phyloP scores from a whole-genome alignment of 371 early-diverging fungal genomes.

The Mucor lusitanicus region DNA sequence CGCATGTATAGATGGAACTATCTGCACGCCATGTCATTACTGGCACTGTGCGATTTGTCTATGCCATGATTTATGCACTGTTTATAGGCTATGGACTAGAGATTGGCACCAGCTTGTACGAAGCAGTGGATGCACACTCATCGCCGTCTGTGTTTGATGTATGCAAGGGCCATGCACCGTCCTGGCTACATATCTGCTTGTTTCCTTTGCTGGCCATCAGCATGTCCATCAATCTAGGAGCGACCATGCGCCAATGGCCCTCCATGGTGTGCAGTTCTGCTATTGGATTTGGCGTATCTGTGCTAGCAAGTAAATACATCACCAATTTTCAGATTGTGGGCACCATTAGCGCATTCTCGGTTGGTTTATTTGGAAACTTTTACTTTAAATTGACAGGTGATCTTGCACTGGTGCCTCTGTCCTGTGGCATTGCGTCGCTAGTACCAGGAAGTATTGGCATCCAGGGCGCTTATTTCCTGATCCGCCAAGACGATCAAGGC shows the following conservation, averaged over 20 bases:
- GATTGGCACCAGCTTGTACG: slow-evolving; percentile 58
- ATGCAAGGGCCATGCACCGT: slow-evolving; percentile 17
- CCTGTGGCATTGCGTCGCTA: slow-evolving; percentile 37
- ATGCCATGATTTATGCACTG: slow-evolving; percentile 73
- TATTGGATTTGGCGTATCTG: slow-evolving; percentile 21
- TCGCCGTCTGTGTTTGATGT: slow-evolving; percentile 28
- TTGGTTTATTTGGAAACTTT: slow-evolving; percentile 48
- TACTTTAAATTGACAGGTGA: slow-evolving; percentile 46
- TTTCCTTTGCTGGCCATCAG: slow-evolving; percentile 26
- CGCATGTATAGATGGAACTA: slow-evolving; percentile 60
- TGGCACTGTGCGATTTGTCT: slow-evolving; percentile 75
- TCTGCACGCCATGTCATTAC: slow-evolving; percentile 78
- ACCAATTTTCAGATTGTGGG: slow-evolving; percentile 33
- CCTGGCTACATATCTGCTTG: slow-evolving; percentile 18
- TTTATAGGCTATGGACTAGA: slow-evolving; percentile 75
- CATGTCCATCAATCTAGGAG: slow-evolving; percentile 21
- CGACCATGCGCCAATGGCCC: slow-evolving; percentile 20
- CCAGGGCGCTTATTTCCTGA: slow-evolving; percentile 38
- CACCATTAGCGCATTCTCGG: slow-evolving; percentile 47
- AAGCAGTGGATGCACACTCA: slow-evolving; percentile 30
- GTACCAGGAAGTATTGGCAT: slow-evolving; percentile 51
- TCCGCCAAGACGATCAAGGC: slow-evolving; percentile 43
- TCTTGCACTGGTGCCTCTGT: slow-evolving; percentile 40
- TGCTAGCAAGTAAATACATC: slow-evolving; percentile 16
- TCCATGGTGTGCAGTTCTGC: slow-evolving; percentile 22